Base-by-base conservation (phyloP, 257 asterid species). In the Capsicum baccatum region DNA sequence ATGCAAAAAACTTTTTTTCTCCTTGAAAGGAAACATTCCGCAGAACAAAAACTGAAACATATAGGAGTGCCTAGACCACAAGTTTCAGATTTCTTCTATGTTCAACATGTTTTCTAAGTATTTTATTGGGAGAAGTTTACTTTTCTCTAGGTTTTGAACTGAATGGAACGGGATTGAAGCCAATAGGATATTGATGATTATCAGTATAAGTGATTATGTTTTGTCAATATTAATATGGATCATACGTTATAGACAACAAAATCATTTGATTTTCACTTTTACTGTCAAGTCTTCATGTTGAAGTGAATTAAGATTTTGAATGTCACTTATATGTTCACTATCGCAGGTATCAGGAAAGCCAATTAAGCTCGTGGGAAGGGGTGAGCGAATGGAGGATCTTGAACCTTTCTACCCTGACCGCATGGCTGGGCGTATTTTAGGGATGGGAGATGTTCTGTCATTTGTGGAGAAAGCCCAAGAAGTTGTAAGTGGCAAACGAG, bases 351-450 rank as follows among this genome's bases (percentile, higher is more conserved):
- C 99, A 9, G 99, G 99, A 84, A 94, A 94, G 93, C 99, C 99
- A 85, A 94, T 96, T 87, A 96, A 96, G 92, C 98, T 96, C 33
- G 99, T 96, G n/a, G 99, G 99, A 89, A 91, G 99, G 86, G 99
- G 99, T 70, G 99, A 94, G 87, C 95, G 94, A 48, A 92, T 96
- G 98, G 99, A 96, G 89, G 99, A 96, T 89, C 99, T 96, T 62
- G 99, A 96, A 89, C 99, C 98, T 83, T 96, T 96, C 90, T 96
- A 96, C 82, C 99, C 99, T 68, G 98, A 96, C 85, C 97, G 99
- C 57, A 96, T 96, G 99, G 97, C 99, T 1, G 98, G 98, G 19
- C 99, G 99, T 84, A 90, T 96, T 88, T 89, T 94, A 86, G 99
- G 99, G 89, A 96, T 94, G 99, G 99, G 99, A 83, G 99, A 96